Evolutionary conservation across 2,329 filamentous ascomycete species (phyloP), one percentile per base, ranked within the genome.

Genomic region (Teratosphaeria nubilosa): DNA sequence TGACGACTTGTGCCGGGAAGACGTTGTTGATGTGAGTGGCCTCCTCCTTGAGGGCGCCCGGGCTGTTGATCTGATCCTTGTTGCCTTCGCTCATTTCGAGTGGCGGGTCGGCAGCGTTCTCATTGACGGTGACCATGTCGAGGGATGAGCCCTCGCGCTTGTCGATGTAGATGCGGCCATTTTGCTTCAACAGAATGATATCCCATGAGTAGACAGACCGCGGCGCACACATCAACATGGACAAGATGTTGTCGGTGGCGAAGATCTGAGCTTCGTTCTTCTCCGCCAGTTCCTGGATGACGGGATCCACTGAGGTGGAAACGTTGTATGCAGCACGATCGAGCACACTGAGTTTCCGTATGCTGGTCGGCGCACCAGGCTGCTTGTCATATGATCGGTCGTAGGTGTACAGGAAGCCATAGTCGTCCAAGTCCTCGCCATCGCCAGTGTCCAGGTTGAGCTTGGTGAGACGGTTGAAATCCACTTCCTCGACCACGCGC

Each of bases 21-120:
- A 97, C 95, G 83, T 97, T 94, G 84, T 99, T 99, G 83, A 99
- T 99, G 80, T 96, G 95, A 56, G 94, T 99, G 57, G 94, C 94
- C 78, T 99, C 94, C 75, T 96, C 87, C 70, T 95, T 92, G 59
- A 99, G 85, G 56, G 91, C 90, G 57, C 80, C 78, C n/a, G 94
- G 94, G 71, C 91, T 91, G 83, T 99, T 99, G 77, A 99, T 87
- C 64, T 83, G 80, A 73, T 99, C 94, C 78, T 96, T 95, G 80
- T 90, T 91, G 69, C 90, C 90, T 70, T 97, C 92, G 58, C 90
- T 86, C 30, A 88, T 85, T 74, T 99, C 94, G 56, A 97, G 82
- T 41, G 94, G 94, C 27, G 92, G 90, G 74, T 99, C 94, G 61
- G 88, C 88, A 10, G 94, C 94, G 76, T 99, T 99, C 80, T 99